A percentile compares a stretch with the other conserved stretches of the same genome.
These are phyloP conservation scores for Ceratobasidium sp. DNA, from an alignment of 1,284 basidiomycete species.

Conservation along the genomic window DNA sequence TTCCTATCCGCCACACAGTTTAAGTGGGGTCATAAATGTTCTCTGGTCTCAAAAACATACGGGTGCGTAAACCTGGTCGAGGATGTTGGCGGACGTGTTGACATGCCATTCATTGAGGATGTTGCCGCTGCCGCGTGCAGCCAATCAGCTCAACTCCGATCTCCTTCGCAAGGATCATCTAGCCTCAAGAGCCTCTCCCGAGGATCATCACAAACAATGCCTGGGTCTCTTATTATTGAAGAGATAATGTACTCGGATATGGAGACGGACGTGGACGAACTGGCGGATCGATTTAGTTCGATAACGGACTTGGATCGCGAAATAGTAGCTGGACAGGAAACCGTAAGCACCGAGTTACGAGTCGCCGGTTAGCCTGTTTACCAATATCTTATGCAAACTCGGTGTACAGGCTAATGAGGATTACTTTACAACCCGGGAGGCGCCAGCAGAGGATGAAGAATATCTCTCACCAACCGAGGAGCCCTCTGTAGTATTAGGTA, in stretches of 20 bases:
- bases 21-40: not conserved
- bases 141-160: not conserved
- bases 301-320: constrained; percentile 6
- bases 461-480: no score
- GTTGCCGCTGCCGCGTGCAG: not conserved
- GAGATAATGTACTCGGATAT: not conserved
- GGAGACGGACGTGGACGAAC: not conserved
- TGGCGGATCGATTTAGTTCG: not conserved
- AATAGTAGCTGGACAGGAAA: not conserved
- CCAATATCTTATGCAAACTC: not conserved
- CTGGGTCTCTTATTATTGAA: not conserved
- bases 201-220: not conserved
- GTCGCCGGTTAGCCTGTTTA: not conserved
- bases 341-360: not conserved
- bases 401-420: no score
- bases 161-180: not conserved
- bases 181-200: not conserved
- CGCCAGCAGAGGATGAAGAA: no score
- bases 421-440: no score
- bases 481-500: no score
- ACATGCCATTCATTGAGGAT: not conserved
- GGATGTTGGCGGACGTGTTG: not conserved
- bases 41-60: not conserved
- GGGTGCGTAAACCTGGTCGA: not conserved
- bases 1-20: not conserved